Conservation (phyloP, 306 rosid genomes). For the Fagus sylvatica region DNA sequence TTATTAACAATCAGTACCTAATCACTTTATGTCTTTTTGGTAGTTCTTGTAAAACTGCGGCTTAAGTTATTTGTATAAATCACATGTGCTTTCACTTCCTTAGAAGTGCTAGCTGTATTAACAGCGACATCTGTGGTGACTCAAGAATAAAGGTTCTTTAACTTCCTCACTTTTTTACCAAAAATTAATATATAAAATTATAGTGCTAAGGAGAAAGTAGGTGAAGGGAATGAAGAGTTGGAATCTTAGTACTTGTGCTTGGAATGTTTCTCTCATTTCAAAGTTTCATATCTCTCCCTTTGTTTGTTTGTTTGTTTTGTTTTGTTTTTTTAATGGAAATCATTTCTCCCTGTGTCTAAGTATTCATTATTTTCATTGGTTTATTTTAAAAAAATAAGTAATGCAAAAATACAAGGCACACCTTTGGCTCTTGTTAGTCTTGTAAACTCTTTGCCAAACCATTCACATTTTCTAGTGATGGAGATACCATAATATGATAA, state of each 20-base stretch:
- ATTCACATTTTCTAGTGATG: no score
- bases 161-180: slow-evolving; percentile 37
- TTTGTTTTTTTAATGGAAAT: no score
- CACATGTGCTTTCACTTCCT: neutral
- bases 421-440: no score
- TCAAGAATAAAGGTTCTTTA: slow-evolving; percentile 27
- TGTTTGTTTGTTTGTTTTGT: no score
- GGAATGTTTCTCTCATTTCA: neutral
- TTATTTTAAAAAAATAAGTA: no score
- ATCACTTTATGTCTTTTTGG: neutral
- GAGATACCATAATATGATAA: no score
- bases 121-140: slow-evolving; percentile 45
- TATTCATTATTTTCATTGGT: no score
- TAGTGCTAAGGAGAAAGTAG: slow-evolving; percentile 5
- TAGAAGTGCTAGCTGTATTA: slow-evolving; percentile 31
- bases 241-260: neutral
- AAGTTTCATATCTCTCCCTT: neutral
- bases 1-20: neutral
- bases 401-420: no score
- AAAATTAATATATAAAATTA: neutral
- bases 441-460: no score
- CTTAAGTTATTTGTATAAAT: neutral
- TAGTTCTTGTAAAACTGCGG: neutral
- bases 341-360: no score
- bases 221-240: slow-evolving; percentile 1